Evolutionary conservation across 2,329 filamentous ascomycete species (phyloP).

Genomic region (Fusarium nurragi): DNA sequence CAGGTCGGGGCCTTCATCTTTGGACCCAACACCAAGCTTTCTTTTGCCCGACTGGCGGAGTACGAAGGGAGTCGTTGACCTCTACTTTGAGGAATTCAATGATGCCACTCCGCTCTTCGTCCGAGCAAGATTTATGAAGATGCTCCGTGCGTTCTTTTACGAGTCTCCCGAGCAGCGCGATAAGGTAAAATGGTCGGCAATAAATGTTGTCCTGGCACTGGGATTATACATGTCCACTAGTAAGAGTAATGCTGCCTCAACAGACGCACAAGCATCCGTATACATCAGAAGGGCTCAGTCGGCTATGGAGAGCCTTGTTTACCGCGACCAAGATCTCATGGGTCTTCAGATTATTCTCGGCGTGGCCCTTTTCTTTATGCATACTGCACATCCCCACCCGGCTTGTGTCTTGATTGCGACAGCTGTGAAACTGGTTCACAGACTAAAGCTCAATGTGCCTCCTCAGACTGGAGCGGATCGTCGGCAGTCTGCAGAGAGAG

Average conservation of each 20-base stretch:
- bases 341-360: slow-evolving; percentile 16
- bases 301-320: slow-evolving; percentile 9
- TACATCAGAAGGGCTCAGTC: neutral
- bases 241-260: neutral
- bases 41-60: neutral
- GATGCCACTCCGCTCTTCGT: neutral
- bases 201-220: slow-evolving; percentile 15
- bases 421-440: slow-evolving; percentile 16
- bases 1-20: neutral
- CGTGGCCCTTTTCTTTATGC: neutral
- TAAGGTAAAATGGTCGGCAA: neutral
- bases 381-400: neutral
- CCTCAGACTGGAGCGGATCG: neutral
- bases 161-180: neutral
- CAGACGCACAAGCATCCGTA: neutral
- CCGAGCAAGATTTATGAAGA: neutral
- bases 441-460: neutral
- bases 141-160: neutral
- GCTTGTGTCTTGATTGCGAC: neutral
- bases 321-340: neutral
- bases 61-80: neutral
- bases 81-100: slow-evolving; percentile 2
- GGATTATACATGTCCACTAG: neutral
- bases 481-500: neutral
- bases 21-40: neutral